Evolutionary conservation across 441 rosid genomes (phyloP).

Genomic region (Populus tomentosa): DNA sequence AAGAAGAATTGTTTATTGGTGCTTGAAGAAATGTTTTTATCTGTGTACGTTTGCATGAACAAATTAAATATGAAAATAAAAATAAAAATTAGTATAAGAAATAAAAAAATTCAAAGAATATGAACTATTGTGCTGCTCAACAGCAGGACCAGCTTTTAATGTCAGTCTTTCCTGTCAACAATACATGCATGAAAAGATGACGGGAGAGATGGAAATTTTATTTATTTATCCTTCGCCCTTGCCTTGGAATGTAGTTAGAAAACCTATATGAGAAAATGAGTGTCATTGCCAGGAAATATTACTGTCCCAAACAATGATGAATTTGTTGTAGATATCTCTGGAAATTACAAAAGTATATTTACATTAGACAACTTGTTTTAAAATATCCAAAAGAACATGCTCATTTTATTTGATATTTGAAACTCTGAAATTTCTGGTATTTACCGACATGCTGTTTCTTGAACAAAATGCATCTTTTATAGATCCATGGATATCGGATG

Average conservation of each 20-base stretch:
- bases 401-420: background rate
- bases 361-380: background rate
- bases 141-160: background rate
- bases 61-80: too few species aligned
- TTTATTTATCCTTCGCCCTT: background rate
- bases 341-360: background rate
- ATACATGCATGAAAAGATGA: background rate
- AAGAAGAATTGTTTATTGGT: background rate
- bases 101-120: background rate
- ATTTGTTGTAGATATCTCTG: background rate
- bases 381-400: background rate
- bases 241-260: background rate
- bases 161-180: background rate
- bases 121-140: background rate
- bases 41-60: background rate
- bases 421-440: background rate
- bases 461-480: background rate
- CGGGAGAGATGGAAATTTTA: background rate
- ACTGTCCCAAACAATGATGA: background rate
- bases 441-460: background rate
- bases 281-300: background rate
- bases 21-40: background rate
- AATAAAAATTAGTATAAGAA: too few species aligned
- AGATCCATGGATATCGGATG: slow-evolving; percentile 96
- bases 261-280: too few species aligned